These are phyloP conservation scores for Tanacetum coccineum DNA, from an alignment of 129 eudicot species.

Conservation along the genomic window DNA sequence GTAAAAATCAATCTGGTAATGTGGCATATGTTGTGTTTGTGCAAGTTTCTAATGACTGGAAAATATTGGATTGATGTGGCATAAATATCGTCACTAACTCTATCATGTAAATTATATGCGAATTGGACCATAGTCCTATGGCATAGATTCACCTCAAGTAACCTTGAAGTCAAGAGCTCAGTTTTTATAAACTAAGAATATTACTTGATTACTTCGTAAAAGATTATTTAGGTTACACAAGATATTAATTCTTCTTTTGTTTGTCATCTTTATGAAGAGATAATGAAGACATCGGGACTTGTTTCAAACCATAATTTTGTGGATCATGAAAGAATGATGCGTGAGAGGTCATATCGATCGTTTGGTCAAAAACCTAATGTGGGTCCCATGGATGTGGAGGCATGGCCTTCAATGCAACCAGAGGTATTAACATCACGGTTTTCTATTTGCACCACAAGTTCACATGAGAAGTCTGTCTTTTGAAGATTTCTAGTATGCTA, in stretches of 20 bases:
- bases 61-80: no score
- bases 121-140: no score
- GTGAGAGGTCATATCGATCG: constrained; percentile 46
- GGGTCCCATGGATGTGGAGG: constrained; percentile 52
- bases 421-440: constrained; percentile 31
- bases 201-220: background rate
- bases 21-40: no score
- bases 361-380: constrained; percentile 57
- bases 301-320: constrained; percentile 41
- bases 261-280: constrained; percentile 45
- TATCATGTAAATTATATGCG: no score
- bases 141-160: no score
- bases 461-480: background rate
- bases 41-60: no score
- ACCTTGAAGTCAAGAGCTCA: no score
- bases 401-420: constrained; percentile 59
- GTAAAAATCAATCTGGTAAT: no score
- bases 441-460: background rate
- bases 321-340: constrained; percentile 66
- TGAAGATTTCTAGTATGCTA: background rate
- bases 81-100: no score
- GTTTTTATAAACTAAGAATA: background rate
- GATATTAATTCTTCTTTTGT: constrained; percentile 25
- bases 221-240: background rate
- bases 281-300: constrained; percentile 55